Evolutionary conservation across 148 eudicot species (phyloP).

Genomic region (Rhododendron vialii): DNA sequence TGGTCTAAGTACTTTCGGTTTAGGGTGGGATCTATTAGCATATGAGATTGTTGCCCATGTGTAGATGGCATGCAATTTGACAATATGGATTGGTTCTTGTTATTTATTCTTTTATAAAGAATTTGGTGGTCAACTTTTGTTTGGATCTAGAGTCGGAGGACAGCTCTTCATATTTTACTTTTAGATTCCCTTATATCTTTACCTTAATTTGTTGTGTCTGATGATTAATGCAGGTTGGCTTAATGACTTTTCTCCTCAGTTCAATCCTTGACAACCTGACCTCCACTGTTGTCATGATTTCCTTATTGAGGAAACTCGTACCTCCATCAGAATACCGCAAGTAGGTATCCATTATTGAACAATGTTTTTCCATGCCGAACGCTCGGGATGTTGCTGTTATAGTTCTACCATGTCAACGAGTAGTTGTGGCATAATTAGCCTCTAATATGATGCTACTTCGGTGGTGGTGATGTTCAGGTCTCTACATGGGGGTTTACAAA

Average conservation of each 20-base stretch:
- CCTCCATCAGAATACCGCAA: constrained; percentile 95
- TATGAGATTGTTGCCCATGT: background rate
- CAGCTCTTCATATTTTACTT: background rate
- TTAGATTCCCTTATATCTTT: background rate
- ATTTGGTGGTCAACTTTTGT: background rate
- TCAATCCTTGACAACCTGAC: constrained; percentile 96
- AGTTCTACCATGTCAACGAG: background rate
- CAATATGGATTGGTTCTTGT: background rate
- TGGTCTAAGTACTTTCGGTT: background rate
- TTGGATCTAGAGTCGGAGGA: background rate
- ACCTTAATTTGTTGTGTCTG: background rate
- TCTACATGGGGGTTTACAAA: background rate
- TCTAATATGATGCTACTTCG: background rate
- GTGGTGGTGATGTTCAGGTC: background rate
- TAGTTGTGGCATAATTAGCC: background rate
- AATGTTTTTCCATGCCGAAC: background rate
- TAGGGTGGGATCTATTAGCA: background rate
- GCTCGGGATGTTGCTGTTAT: background rate
- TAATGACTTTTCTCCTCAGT: constrained; percentile 93
- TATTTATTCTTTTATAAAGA: background rate
- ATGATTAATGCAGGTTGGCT: constrained; percentile 76
- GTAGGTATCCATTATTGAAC: constrained; percentile 36
- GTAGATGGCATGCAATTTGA: background rate
- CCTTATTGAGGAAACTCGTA: constrained; percentile 79
- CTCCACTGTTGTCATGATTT: constrained; percentile 95